These are phyloP conservation scores for Leccinum griseonigrum DNA, from an alignment of 1,284 basidiomycete genomes.

Conservation along the genomic window DNA sequence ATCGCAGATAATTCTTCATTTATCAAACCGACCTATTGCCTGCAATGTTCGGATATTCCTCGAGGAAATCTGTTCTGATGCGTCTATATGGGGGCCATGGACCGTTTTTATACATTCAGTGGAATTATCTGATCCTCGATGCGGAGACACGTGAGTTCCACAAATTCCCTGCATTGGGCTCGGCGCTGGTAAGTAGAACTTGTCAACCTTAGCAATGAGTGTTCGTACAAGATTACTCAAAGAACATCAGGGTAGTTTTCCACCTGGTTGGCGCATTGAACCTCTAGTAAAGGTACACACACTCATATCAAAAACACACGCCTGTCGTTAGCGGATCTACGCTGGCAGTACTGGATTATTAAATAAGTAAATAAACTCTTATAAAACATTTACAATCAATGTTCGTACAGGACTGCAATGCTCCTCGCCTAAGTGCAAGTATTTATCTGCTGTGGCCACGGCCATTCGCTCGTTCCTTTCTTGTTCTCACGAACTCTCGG, in stretches of 20 bases:
- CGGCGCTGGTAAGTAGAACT: neutral
- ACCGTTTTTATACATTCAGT: neutral
- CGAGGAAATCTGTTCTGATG: neutral
- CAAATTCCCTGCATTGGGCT: neutral
- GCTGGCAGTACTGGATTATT: no score
- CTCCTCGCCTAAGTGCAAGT: no score
- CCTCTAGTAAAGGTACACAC: neutral
- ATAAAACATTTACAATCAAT: no score
- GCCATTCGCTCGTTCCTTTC: no score
- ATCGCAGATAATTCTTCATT: slow-evolving; percentile 86
- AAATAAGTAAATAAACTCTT: no score
- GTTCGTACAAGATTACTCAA: neutral
- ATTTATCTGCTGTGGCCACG: no score
- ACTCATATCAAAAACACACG: neutral
- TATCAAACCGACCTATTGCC: slow-evolving; percentile 59
- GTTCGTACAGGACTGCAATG: no score
- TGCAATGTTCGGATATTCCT: neutral
- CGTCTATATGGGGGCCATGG: neutral
- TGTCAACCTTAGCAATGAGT: neutral
- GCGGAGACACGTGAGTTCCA: neutral
- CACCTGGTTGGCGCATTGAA: neutral
- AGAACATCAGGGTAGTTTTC: neutral
- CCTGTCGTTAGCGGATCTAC: no score
- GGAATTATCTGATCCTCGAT: neutral
- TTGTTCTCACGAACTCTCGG: no score